Percentiles rank a stretch among this genome's conserved stretches.
phyloP scores from a whole-genome alignment of 192 early-diverging fungal genomes.

The Linnemannia exigua region DNA sequence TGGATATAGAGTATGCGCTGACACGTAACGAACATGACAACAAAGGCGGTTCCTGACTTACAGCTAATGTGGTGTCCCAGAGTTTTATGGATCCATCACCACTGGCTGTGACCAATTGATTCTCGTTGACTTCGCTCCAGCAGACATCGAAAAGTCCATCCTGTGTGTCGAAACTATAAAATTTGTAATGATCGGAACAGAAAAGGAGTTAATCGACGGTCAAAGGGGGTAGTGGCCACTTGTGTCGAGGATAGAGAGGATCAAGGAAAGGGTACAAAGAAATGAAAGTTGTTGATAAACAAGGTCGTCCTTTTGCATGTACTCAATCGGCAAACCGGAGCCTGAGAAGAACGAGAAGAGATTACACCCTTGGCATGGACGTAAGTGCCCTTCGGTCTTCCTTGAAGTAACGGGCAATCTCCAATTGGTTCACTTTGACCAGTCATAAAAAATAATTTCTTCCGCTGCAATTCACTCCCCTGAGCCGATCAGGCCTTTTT shows the following conservation, averaged over 20 bases:
- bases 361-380: background rate
- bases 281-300: background rate
- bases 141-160: constrained; percentile 95
- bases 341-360: background rate
- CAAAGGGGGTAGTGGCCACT: background rate
- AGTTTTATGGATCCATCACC: constrained; percentile 97
- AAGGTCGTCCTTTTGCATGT: background rate
- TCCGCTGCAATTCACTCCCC: constrained; percentile 10
- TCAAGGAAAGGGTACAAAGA: background rate
- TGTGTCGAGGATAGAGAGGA: background rate
- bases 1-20: background rate
- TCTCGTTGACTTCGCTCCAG: constrained; percentile 97
- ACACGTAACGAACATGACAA: background rate
- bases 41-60: constrained; percentile 57
- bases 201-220: background rate
- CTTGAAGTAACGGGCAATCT: background rate
- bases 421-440: constrained; percentile 47
- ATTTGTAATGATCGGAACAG: background rate
- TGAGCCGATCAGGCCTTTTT: constrained; percentile 30
- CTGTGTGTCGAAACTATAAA: constrained; percentile 91
- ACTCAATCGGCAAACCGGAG: background rate
- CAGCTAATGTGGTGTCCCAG: constrained; percentile 89
- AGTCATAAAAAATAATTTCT: constrained; percentile 32
- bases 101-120: constrained; percentile 90
- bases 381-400: background rate